phyloP scores from a whole-genome alignment of 805 yeast genomes.

The Zygoascus bituminiphila region DNA sequence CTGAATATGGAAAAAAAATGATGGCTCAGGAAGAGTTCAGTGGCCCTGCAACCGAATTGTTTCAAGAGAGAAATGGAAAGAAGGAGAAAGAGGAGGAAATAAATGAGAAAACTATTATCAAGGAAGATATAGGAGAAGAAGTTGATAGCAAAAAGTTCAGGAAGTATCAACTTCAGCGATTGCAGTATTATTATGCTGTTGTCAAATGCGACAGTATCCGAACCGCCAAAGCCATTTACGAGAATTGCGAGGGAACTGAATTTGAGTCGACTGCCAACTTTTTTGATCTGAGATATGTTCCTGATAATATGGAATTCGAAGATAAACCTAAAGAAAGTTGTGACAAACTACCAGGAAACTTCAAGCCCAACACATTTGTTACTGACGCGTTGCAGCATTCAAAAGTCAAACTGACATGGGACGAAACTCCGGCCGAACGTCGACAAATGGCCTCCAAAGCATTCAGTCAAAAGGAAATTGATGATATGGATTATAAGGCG shows the following conservation, averaged over 20 bases:
- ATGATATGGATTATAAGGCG: conserved; percentile 33
- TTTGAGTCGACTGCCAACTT: conserved; percentile 92
- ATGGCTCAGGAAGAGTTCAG: conserved; percentile 83
- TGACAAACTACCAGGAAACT: conserved; percentile 60
- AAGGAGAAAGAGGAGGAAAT: conserved; percentile 34
- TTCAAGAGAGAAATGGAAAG: conserved; percentile 36
- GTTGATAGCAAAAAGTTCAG: conserved; percentile 79
- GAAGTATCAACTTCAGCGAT: conserved; percentile 83
- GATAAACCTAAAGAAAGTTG: conserved; percentile 71
- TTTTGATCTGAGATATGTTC: conserved; percentile 86
- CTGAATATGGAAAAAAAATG: conserved; percentile 88
- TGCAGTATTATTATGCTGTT: conserved; percentile 89
- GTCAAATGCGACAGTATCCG: conserved; percentile 67
- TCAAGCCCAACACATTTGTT: conserved; percentile 73
- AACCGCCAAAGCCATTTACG: conserved; percentile 70
- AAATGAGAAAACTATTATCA: conserved; percentile 60
- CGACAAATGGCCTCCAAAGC: conserved; percentile 65
- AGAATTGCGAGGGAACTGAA: conserved; percentile 89
- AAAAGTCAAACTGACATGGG: conserved; percentile 95
- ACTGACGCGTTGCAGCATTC: conserved; percentile 97
- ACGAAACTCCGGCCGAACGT: conserved; percentile 93
- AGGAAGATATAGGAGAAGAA: conserved; percentile 80
- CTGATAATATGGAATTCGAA: conserved; percentile 85
- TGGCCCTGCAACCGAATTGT: conserved; percentile 87
- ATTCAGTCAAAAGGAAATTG: conserved; percentile 69